Evolutionary conservation across 306 rosid genomes (phyloP), one percentile per base, ranked within the genome.

Genomic region (Elaeagnus macrophylla): DNA sequence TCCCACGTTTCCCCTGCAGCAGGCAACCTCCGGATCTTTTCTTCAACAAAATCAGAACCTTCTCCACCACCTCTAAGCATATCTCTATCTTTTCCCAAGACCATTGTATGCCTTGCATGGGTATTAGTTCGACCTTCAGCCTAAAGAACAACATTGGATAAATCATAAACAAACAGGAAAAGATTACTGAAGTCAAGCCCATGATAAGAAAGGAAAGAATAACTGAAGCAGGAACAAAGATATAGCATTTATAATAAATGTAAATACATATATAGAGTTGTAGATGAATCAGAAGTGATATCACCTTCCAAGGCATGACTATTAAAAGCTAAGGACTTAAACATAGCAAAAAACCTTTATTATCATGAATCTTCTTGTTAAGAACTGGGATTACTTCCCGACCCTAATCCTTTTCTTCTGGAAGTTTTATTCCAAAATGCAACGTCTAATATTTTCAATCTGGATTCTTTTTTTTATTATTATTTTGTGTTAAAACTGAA

Each of bases 1-100:
- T 85, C 95, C 89, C 89, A 73, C 12, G 82, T 77, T 67, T 85
- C 95, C 58, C 77, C 83, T 65, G 72, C 86, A 60, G 74, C 79
- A 57, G 95, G 89, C 67, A 83, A 61, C 64, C 69, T 74, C 54
- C 80, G 79, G 53, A 85, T 77, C 75, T 85, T 89, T 79, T 83
- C 97, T 60, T 83, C 85, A 44, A 77, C 72, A 45, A 69, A 56
- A 62, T 81, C 88, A 83, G 85, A 75, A 58, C 79, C 80, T 72
- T 76, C 89, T 48, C 72, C 69, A 64, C 80, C 57, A 45, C 79
- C 90, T 71, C 75, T 73, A 51, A 51, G 64, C 69, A 65, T 49
- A 75, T 77, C 89, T 77, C 79, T 77, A 52, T 81, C 87, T 65
- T 76, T 83, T 63, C 79, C 94, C 45, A 70, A 43, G 49, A 70